Percentiles rank a stretch among this genome's conserved stretches.
Conservation (phyloP, 1,284 basidiomycete species). For the Athelia sp. region DNA sequence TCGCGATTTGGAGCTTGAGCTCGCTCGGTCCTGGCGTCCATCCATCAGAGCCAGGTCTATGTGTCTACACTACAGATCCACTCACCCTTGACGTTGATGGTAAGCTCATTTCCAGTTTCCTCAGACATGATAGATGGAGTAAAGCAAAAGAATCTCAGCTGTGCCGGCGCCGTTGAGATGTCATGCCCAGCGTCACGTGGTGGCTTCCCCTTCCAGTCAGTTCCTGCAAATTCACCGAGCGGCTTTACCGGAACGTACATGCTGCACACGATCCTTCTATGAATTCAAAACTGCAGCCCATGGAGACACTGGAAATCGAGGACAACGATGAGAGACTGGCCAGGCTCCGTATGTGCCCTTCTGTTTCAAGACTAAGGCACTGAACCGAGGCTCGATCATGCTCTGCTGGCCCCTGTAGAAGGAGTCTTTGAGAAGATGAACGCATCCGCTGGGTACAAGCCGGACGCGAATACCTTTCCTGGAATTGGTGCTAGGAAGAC, state of each 20-base stretch:
- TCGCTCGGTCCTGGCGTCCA: conserved; percentile 87
- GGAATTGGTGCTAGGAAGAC: neutral
- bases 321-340: neutral
- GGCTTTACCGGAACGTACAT: too few species aligned
- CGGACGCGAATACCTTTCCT: neutral
- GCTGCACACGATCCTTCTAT: too few species aligned
- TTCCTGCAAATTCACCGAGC: too few species aligned
- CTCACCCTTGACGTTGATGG: conserved; percentile 2
- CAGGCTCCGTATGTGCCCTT: neutral
- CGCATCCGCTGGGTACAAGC: neutral
- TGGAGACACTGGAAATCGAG: neutral
- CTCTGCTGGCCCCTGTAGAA: neutral
- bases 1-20: conserved; percentile 83
- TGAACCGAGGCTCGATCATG: neutral
- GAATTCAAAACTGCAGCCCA: neutral
- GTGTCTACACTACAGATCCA: too few species aligned
- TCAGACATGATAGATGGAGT: neutral
- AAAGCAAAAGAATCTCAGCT: neutral
- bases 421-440: neutral
- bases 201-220: too few species aligned
- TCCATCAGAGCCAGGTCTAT: too few species aligned
- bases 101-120: neutral
- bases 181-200: too few species aligned
- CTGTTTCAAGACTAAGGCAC: neutral
- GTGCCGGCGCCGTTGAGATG: too few species aligned